A percentile compares a stretch with the other conserved stretches of the same genome.
These are phyloP conservation scores for Atkinsonella hypoxylon DNA, from an alignment of 2,329 filamentous ascomycete genomes.

Conservation along the genomic window DNA sequence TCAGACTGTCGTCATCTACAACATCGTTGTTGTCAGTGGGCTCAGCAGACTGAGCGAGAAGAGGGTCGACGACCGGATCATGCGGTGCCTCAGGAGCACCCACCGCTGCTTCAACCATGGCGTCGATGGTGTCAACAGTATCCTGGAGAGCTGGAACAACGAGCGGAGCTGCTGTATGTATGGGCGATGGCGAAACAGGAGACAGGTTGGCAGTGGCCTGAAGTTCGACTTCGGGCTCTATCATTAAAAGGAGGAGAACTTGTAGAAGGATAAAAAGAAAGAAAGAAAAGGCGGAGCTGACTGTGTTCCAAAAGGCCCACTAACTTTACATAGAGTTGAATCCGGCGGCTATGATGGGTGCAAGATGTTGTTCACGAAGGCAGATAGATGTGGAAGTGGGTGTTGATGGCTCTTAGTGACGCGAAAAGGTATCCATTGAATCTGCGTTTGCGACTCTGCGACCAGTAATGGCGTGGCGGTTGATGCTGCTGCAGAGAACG, in stretches of 20 bases:
- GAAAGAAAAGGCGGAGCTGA: slow-evolving; percentile 8
- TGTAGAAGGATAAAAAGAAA: not conserved
- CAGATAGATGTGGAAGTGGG: not conserved
- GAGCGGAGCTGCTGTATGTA: slow-evolving; percentile 33
- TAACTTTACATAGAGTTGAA: not conserved
- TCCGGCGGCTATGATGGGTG: not conserved
- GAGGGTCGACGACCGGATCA: slow-evolving; percentile 20
- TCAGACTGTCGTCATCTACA: slow-evolving; percentile 35
- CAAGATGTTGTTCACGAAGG: not conserved
- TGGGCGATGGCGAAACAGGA: slow-evolving; percentile 37
- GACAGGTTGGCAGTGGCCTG: slow-evolving; percentile 42
- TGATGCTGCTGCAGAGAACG: not conserved
- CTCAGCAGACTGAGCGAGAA: slow-evolving; percentile 16
- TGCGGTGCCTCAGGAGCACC: slow-evolving; percentile 14
- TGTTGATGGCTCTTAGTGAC: not conserved
- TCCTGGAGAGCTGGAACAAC: slow-evolving; percentile 39
- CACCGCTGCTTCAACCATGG: slow-evolving; percentile 28
- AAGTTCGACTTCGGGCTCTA: slow-evolving; percentile 32
- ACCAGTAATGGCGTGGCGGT: not conserved
- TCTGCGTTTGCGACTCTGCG: slow-evolving; percentile 3
- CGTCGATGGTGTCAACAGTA: slow-evolving; percentile 37
- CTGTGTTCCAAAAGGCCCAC: not conserved
- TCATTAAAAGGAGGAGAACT: slow-evolving; percentile 26
- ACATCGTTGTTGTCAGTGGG: slow-evolving; percentile 25
- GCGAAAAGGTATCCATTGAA: slow-evolving; percentile 2